A percentile compares a stretch with the other conserved stretches of the same genome.
Evolutionary conservation across 345 rosid species (phyloP).

Genomic region (Salix dunnii): DNA sequence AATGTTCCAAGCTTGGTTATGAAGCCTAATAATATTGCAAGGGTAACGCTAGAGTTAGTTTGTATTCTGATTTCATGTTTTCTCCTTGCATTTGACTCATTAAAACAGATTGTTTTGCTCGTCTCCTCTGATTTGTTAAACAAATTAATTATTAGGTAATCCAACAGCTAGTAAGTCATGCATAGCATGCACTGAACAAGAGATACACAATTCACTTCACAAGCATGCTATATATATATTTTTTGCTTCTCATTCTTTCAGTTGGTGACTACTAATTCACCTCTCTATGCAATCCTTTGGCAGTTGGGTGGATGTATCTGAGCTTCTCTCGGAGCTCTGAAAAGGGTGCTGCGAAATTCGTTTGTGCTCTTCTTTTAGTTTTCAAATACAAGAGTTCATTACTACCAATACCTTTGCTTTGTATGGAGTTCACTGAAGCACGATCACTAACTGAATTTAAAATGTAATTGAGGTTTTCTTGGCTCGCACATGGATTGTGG

Average conservation of each 20-base stretch:
- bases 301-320: slow-evolving; percentile 31
- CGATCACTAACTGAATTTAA: neutral
- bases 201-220: neutral
- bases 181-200: neutral
- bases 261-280: neutral
- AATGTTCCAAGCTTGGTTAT: no score
- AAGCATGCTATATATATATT: neutral
- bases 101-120: no score
- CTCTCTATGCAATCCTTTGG: slow-evolving; percentile 1
- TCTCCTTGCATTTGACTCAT: no score
- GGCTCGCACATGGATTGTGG: neutral
- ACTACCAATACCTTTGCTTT: neutral
- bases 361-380: neutral
- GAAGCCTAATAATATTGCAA: no score
- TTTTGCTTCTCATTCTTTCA: neutral
- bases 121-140: no score
- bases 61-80: no score
- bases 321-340: neutral
- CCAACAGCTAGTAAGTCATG: no score
- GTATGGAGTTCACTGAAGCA: neutral
- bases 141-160: no score
- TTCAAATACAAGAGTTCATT: neutral
- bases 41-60: no score
- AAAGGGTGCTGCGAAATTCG: neutral
- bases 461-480: neutral